A percentile compares a stretch with the other conserved stretches of the same genome.
These are phyloP conservation scores for Hypoxylon sp. DNA, from an alignment of 2,329 filamentous ascomycete genomes.

Conservation along the genomic window DNA sequence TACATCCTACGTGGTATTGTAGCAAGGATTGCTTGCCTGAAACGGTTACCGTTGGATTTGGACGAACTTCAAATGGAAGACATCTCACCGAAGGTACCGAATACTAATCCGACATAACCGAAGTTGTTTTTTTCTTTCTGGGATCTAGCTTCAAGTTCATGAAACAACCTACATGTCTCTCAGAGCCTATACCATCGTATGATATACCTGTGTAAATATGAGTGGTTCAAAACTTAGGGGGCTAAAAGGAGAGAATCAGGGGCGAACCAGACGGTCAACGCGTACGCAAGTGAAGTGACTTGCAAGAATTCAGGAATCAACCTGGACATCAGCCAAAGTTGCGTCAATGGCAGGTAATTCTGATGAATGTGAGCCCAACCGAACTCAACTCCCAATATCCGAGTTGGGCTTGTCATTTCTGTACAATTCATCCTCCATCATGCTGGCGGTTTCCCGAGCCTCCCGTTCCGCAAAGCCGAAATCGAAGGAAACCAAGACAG, in stretches of 20 bases:
- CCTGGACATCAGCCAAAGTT: slow-evolving; percentile 10
- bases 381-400: neutral
- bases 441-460: slow-evolving; percentile 25
- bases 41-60: slow-evolving; percentile 24
- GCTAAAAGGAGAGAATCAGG: slow-evolving; percentile 15
- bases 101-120: slow-evolving; percentile 15
- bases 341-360: slow-evolving; percentile 6
- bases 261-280: too few relatives aligned
- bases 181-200: slow-evolving; percentile 19
- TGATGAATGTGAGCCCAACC: slow-evolving; percentile 19
- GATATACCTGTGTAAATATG: slow-evolving; percentile 14
- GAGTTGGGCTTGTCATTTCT: slow-evolving; percentile 20
- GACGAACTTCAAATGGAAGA: too few relatives aligned
- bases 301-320: slow-evolving; percentile 17
- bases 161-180: slow-evolving; percentile 17
- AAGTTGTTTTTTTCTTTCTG: slow-evolving; percentile 8
- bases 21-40: slow-evolving; percentile 24
- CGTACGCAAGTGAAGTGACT: slow-evolving; percentile 10
- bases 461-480: slow-evolving; percentile 19
- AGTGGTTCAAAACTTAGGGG: slow-evolving; percentile 11
- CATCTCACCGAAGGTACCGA: slow-evolving; percentile 12
- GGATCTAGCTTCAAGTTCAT: slow-evolving; percentile 19
- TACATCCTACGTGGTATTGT: slow-evolving; percentile 19
- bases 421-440: slow-evolving; percentile 26
- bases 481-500: slow-evolving; percentile 14